phyloP scores from a whole-genome alignment of 768 basidiomycete species.

The Trametes villosa region DNA sequence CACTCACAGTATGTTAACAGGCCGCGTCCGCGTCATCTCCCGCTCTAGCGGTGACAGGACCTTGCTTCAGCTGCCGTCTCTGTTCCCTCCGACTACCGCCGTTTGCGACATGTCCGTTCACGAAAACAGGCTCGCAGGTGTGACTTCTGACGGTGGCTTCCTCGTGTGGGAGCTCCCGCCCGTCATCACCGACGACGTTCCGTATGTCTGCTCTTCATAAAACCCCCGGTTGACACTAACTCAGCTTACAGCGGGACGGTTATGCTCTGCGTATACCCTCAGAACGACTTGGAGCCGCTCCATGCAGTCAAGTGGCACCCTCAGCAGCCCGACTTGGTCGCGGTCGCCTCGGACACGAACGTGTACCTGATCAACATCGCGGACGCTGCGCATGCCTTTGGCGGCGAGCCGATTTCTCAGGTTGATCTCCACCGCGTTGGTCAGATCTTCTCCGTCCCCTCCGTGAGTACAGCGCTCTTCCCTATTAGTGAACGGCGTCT shows the following conservation, averaged over 20 bases:
- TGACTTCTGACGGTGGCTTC: constrained; percentile 88
- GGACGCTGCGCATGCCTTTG: constrained; percentile 60
- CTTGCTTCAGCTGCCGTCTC: constrained; percentile 68
- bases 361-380: constrained; percentile 78
- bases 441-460: constrained; percentile 68
- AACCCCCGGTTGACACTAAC: constrained; percentile 6
- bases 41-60: constrained; percentile 88
- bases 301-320: constrained; percentile 91
- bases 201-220: constrained; percentile 48
- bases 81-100: constrained; percentile 64
- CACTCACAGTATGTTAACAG: constrained; percentile 35
- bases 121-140: constrained; percentile 80
- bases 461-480: constrained; percentile 50
- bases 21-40: constrained; percentile 87
- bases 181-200: constrained; percentile 82
- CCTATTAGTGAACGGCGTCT: background rate
- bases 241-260: constrained; percentile 57
- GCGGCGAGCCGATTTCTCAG: constrained; percentile 69
- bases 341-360: constrained; percentile 79
- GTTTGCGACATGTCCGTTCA: constrained; percentile 88
- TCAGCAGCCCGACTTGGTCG: constrained; percentile 76
- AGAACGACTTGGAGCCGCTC: constrained; percentile 60
- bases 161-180: constrained; percentile 89
- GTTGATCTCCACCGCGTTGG: constrained; percentile 70
- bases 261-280: constrained; percentile 70